phyloP scores from a whole-genome alignment of 1,284 basidiomycete species.

The Waitea zeae region DNA sequence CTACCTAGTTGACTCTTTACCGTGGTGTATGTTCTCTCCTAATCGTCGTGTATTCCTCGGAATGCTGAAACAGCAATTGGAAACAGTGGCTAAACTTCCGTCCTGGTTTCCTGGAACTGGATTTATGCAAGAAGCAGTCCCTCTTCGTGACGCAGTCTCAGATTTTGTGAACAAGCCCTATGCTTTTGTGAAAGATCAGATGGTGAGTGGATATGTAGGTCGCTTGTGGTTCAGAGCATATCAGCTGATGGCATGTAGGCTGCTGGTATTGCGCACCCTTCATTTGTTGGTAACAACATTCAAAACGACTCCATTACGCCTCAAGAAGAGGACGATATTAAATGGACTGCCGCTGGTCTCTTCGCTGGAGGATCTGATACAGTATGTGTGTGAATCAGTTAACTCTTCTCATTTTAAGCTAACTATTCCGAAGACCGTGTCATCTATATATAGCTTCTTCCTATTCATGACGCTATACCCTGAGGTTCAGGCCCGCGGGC shows the following conservation, averaged over 20 bases:
- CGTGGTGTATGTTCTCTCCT: slow-evolving; percentile 3
- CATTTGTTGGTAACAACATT: slow-evolving; percentile 6
- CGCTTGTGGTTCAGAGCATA: background rate
- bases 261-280: slow-evolving; percentile 9
- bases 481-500: slow-evolving; percentile 7
- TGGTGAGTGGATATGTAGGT: slow-evolving; percentile 7
- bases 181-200: slow-evolving; percentile 9
- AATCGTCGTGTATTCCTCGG: slow-evolving; percentile 4
- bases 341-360: slow-evolving; percentile 8
- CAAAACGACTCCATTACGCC: slow-evolving; percentile 5
- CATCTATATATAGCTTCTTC: slow-evolving; percentile 7
- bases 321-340: slow-evolving; percentile 7
- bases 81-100: slow-evolving; percentile 9
- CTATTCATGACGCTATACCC: slow-evolving; percentile 12
- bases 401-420: background rate
- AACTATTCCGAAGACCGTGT: background rate
- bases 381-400: slow-evolving; percentile 3
- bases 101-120: slow-evolving; percentile 14
- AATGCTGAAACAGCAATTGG: too few species aligned
- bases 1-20: slow-evolving; percentile 15
- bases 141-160: slow-evolving; percentile 7
- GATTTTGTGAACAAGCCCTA: slow-evolving; percentile 9
- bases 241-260: slow-evolving; percentile 4
- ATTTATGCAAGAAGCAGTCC: slow-evolving; percentile 9
- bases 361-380: slow-evolving; percentile 9